Percentiles rank a stretch among this genome's conserved stretches.
phyloP scores from a whole-genome alignment of 2,329 filamentous ascomycete genomes.

The Metarhizium album region DNA sequence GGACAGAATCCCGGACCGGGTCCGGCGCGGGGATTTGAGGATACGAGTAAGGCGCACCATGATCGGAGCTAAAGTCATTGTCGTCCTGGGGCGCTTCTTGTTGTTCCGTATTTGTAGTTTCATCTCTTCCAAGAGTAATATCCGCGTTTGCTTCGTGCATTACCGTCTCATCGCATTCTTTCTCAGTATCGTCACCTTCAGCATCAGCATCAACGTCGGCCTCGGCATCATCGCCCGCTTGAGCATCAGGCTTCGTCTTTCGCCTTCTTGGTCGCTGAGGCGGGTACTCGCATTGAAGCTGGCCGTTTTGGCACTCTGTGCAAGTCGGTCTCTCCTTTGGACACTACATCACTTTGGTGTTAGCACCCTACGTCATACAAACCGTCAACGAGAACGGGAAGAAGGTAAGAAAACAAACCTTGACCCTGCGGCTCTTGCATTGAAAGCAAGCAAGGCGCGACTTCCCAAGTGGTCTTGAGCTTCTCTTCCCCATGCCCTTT shows the following conservation, averaged over 20 bases:
- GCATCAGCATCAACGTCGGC: background rate
- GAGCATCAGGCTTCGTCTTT: conserved; percentile 13
- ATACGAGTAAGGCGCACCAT: conserved; percentile 13
- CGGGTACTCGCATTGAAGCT: conserved; percentile 28
- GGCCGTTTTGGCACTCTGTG: conserved; percentile 22
- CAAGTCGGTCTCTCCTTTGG: conserved; percentile 30
- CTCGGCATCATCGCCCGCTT: conserved; percentile 5
- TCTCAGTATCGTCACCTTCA: conserved; percentile 10
- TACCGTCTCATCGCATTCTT: conserved; percentile 1
- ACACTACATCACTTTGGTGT: conserved; percentile 22
- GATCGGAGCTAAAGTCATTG: background rate
- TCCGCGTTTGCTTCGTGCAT: conserved; percentile 9
- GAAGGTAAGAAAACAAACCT: conserved; percentile 19
- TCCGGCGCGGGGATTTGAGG: conserved; percentile 19
- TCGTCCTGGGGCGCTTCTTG: background rate
- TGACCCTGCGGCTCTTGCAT: conserved; percentile 25
- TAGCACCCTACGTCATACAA: conserved; percentile 5
- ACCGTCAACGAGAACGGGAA: background rate
- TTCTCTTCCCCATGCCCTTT: conserved; percentile 2
- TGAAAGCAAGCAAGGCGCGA: conserved; percentile 24
- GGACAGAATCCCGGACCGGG: background rate
- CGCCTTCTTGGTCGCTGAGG: conserved; percentile 18
- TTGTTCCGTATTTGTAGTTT: conserved; percentile 2
- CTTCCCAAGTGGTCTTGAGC: conserved; percentile 16
- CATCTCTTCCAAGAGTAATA: conserved; percentile 1